phyloP scores from a whole-genome alignment of 139 green algal genomes.

The Coelastrella sp. region DNA sequence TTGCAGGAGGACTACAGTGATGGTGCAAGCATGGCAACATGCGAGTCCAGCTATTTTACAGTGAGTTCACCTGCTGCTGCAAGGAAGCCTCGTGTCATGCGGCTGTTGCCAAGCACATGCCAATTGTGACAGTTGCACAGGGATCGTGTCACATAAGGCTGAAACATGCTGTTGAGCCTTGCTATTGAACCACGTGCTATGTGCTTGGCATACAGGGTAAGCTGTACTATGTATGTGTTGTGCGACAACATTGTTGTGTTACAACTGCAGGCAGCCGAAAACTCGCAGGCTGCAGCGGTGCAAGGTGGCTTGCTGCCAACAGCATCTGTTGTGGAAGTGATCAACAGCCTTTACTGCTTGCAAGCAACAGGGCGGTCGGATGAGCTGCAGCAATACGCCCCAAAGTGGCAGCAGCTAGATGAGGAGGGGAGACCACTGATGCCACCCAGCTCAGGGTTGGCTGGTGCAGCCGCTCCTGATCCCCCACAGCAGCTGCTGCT shows the following conservation, averaged over 20 bases:
- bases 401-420: constrained; percentile 1
- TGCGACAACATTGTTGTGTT: background rate
- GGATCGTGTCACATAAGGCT: background rate
- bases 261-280: background rate
- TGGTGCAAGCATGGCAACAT: constrained; percentile 28
- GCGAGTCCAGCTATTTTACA: constrained; percentile 12
- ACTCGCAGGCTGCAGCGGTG: background rate
- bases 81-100: background rate
- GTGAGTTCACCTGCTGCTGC: background rate
- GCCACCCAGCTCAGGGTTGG: background rate
- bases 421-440: background rate
- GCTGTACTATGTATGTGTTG: background rate
- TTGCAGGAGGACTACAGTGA: constrained; percentile 12
- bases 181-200: background rate
- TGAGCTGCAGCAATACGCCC: background rate
- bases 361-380: background rate
- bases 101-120: background rate
- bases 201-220: background rate
- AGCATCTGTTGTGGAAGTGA: constrained; percentile 24
- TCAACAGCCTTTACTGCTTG: constrained; percentile 25
- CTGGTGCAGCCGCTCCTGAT: background rate
- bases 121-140: background rate
- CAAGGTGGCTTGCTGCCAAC: background rate
- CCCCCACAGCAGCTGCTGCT: background rate
- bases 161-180: too few species aligned